Base-by-base conservation (phyloP, 257 asterid genomes). In the Paulownia fortunei region DNA sequence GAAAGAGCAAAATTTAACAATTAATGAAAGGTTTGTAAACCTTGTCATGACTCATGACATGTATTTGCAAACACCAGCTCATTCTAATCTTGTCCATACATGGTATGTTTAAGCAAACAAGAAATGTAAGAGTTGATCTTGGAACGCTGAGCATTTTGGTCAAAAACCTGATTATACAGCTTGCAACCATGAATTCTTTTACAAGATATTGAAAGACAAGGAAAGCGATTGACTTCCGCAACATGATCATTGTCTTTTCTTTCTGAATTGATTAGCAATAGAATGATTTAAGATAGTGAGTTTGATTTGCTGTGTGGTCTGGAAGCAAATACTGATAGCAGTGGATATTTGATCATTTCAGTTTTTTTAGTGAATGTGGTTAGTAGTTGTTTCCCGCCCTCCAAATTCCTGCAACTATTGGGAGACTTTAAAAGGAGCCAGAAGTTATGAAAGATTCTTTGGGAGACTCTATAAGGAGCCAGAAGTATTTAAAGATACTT, bases 11-110 rank as follows among this genome's bases (percentile, higher is more conserved):
- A 32, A n/a, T 46, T 64, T 58, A 39, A 49, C 51, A n/a, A 68
- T 82, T 51, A 46, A 21, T 39, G 54, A 30, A 13, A 52, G 37
- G 32, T 60, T 58, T 65, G 32, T 37, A 15, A 19, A 56, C 59
- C 61, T 79, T 64, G 59, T 30, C 36, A 55, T 69, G 63, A 61
- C 52, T 52, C 39, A 16, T 24, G 46, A 36, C 72, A 69, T 66
- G 24, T 78, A 26, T 32, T 15, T 65, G 42, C 15, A 37, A n/a
- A 51, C 7, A 15, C 34, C 36, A 7, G 60, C 26, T 63, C 49
- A 11, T 49, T 64, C 24, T 39, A 32, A 36, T 55, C 30, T 77
- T 72, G 16, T 16, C 27, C 19, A 39, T 10, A 6, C 70, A 27
- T 44, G 44, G 19, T 42, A 56, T 58, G 52, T 76, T 24, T 59